phyloP scores from a whole-genome alignment of 805 yeast genomes.

The Osmozyma mogii region DNA sequence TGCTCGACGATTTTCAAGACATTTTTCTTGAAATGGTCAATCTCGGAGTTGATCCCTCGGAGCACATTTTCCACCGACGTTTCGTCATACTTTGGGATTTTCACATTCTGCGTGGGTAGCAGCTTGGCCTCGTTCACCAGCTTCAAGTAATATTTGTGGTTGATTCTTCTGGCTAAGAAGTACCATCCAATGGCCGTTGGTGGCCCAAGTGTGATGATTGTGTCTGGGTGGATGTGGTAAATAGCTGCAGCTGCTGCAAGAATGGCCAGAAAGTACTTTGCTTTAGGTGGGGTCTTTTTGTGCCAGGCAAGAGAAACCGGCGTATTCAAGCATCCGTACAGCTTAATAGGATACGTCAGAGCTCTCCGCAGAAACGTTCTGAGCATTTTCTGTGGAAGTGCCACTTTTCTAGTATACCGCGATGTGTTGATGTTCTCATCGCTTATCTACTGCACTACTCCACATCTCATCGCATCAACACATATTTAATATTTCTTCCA shows the following conservation, averaged over 20 bases:
- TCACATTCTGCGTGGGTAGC: conserved; percentile 7
- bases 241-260: conserved; percentile 19
- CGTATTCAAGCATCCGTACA: conserved; percentile 19
- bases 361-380: too few relatives aligned
- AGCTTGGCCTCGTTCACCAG: conserved; percentile 13
- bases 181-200: conserved; percentile 24
- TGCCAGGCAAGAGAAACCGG: conserved; percentile 20
- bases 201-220: conserved; percentile 28
- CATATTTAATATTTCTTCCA: not conserved
- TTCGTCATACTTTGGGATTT: conserved; percentile 26
- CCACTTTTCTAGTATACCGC: too few relatives aligned
- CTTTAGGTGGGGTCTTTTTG: conserved; percentile 16
- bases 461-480: too few relatives aligned
- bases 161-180: conserved; percentile 13
- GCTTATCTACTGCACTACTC: too few relatives aligned
- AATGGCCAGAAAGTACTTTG: conserved; percentile 23
- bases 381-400: too few relatives aligned
- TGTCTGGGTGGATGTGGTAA: conserved; percentile 29
- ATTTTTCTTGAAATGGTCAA: conserved; percentile 25
- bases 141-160: conserved; percentile 6
- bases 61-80: conserved; percentile 20
- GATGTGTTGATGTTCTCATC: too few relatives aligned
- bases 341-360: conserved; percentile 29
- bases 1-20: conserved; percentile 18
- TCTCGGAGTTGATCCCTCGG: conserved; percentile 30